Base-by-base conservation (phyloP, 2,329 filamentous ascomycete species). In the Xylariaceae sp. region DNA sequence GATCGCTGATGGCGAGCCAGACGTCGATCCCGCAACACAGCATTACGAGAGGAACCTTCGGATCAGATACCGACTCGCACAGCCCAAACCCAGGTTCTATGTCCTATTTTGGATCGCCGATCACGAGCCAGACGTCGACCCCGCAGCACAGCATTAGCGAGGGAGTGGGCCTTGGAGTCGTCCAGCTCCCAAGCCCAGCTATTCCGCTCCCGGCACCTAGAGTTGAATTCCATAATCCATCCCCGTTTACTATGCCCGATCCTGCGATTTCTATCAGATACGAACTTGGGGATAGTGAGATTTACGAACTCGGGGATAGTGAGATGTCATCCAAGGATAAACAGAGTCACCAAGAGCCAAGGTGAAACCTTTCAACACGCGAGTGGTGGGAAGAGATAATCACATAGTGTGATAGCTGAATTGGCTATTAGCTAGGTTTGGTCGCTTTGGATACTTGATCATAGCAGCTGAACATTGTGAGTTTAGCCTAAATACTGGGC, bases 141-240 rank as follows among this genome's bases (percentile, higher is more conserved):
- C 45, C 56, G 1, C 44, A 55, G n/a, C 37, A 28, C 4, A 50
- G 56, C 21, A 41, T 46, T 19, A 39, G 14, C 19, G 51, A 56
- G 17, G 39, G 46, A 19, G 19, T 41, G 5, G 37, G 21, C 14
- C 47, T 48, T 17, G 53, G 37, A 2, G 44, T 51, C 17, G 51
- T 46, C 36, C 24, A 31, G 23, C 56, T 59, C 19, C 56, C 56
- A 11, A 59, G 56, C 16, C 56, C 56, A 19, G 56, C 51, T 19
- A 50, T 55, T 19, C 39, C 52, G 21, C 51, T 16, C 21, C 19
- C 28, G 11, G 31, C 21, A 29, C 33, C 43, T 11, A 24, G 19
- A n/a, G 17, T 53, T 6, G 37, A 37, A 16, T 54, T 58, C 21
- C 24, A 49, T 6, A 48, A 45, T 6, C 12, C 28, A 5, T 34